These are phyloP conservation scores for Lanmaoa rubissima DNA, from an alignment of 768 basidiomycete species.

Conservation along the genomic window DNA sequence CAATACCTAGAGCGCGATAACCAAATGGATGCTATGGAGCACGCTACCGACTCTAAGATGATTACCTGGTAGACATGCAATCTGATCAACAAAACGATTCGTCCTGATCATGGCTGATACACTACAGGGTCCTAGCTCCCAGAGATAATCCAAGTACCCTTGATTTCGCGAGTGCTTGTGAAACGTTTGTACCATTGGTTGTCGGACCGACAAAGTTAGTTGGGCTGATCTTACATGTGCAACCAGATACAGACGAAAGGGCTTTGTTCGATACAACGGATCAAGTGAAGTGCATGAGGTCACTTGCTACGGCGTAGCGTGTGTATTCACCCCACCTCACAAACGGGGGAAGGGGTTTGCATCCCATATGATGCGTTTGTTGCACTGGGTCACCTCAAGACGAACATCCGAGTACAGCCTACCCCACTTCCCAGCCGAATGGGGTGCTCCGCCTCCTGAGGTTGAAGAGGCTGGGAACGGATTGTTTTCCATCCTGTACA, in stretches of 20 bases:
- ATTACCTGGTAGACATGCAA: constrained; percentile 44
- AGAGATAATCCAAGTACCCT: constrained; percentile 41
- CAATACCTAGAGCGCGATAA: constrained; percentile 45
- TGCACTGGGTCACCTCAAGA: constrained; percentile 52
- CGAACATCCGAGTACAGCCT: constrained; percentile 24
- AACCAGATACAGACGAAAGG: constrained; percentile 33
- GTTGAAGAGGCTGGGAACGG: constrained; percentile 37
- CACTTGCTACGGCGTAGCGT: constrained; percentile 50
- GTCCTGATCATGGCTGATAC: not conserved
- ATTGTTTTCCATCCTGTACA: constrained; percentile 48
- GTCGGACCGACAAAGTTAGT: not conserved
- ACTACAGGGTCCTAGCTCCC: constrained; percentile 51
- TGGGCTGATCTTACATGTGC: not conserved
- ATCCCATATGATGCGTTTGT: constrained; percentile 58
- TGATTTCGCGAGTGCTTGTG: constrained; percentile 6
- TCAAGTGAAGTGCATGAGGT: constrained; percentile 30
- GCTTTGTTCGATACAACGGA: constrained; percentile 25
- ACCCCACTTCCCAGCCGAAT: constrained; percentile 36
- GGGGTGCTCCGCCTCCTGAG: constrained; percentile 41
- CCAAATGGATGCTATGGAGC: constrained; percentile 40
- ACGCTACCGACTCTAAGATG: constrained; percentile 43
- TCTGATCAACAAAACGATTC: not conserved
- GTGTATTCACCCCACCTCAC: constrained; percentile 49
- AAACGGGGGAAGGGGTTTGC: constrained; percentile 56
- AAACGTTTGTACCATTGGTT: not conserved